Conservation (phyloP, 352 stramenopile species). For the Phytopythium oedochilum region DNA sequence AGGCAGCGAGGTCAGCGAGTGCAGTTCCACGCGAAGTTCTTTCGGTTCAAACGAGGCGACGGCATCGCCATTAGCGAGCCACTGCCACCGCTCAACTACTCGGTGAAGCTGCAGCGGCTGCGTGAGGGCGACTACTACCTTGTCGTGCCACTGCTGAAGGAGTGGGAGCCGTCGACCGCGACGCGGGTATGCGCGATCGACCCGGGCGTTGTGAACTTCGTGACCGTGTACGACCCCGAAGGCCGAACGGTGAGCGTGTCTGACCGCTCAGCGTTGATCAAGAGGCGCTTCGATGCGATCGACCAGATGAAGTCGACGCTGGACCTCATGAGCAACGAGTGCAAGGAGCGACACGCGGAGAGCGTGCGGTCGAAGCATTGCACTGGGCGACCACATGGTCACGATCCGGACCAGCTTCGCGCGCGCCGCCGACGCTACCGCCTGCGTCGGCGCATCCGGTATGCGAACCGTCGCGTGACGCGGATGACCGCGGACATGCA, state of each 20-base stretch:
- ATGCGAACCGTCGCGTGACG: not conserved
- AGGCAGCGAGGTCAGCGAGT: too few relatives aligned
- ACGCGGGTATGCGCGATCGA: too few relatives aligned
- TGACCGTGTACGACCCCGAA: too few relatives aligned
- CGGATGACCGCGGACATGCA: constrained; percentile 7
- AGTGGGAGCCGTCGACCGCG: constrained; percentile 6
- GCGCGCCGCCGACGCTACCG: constrained; percentile 4
- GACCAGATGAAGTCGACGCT: constrained; percentile 7
- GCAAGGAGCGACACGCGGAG: too few relatives aligned
- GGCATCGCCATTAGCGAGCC: constrained; percentile 1
- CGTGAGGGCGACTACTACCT: constrained; percentile 4
- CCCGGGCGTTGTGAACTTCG: too few relatives aligned
- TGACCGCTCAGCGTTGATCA: not conserved
- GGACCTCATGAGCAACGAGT: not conserved
- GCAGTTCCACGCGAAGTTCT: not conserved
- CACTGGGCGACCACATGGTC: too few relatives aligned
- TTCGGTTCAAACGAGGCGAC: not conserved
- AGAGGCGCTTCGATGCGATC: constrained; percentile 2
- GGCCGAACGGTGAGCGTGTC: constrained; percentile 6
- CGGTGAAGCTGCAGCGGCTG: constrained; percentile 1
- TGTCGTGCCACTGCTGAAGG: not conserved
- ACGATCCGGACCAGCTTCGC: too few relatives aligned
- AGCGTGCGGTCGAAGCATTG: too few relatives aligned
- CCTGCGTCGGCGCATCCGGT: too few relatives aligned
- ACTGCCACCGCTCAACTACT: not conserved